phyloP scores from a whole-genome alignment of 768 basidiomycete species.

The Phallus indusiatus region DNA sequence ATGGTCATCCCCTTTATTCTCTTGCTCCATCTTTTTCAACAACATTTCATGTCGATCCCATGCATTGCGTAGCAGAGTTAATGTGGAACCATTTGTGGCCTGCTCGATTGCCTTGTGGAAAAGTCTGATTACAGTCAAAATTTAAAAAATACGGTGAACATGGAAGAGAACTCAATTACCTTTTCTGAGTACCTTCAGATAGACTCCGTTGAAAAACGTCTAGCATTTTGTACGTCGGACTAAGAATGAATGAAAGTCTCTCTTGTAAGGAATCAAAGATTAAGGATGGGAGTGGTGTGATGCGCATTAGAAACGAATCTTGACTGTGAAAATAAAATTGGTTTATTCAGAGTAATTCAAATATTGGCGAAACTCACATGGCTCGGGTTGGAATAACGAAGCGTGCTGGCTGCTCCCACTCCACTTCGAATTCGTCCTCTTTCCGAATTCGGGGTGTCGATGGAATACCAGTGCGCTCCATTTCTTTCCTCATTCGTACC shows the following conservation, averaged over 20 bases:
- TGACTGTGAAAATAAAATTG: background rate
- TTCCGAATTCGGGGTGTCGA: background rate
- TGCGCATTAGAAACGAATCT: slow-evolving; percentile 1
- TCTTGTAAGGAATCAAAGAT: slow-evolving; percentile 1
- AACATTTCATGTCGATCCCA: slow-evolving; percentile 7
- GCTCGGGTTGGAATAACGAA: background rate
- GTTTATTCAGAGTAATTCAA: background rate
- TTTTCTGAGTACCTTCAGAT: slow-evolving; percentile 2
- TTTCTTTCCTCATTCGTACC: background rate
- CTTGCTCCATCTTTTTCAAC: slow-evolving; percentile 4
- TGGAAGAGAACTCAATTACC: background rate
- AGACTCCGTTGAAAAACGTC: slow-evolving; percentile 2
- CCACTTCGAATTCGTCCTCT: background rate
- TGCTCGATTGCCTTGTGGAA: slow-evolving; percentile 4
- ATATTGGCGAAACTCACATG: background rate
- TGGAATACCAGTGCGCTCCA: background rate
- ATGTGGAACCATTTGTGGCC: slow-evolving; percentile 6
- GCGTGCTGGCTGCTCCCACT: background rate
- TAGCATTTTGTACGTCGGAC: slow-evolving; percentile 1
- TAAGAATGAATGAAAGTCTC: slow-evolving; percentile 4
- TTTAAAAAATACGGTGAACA: background rate
- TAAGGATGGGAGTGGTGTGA: background rate
- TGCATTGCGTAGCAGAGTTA: slow-evolving; percentile 8
- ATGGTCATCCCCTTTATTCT: background rate
- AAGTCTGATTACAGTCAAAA: background rate